Conservation (phyloP, 2,329 filamentous ascomycete species). For the Diaporthe sp. region DNA sequence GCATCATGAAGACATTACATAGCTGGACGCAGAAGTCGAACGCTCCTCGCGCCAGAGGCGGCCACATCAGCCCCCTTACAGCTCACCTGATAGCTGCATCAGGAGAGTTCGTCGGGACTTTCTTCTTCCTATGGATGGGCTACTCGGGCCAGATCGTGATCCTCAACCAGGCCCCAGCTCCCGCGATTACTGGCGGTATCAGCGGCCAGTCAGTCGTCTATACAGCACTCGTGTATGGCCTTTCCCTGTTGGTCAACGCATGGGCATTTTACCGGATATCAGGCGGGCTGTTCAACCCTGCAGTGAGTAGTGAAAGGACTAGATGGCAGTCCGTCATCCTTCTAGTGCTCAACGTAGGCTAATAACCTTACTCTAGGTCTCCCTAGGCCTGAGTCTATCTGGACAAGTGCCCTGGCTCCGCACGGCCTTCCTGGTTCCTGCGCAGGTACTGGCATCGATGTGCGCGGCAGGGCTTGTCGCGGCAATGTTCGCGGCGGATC, state of each 20-base stretch:
- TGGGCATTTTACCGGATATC: conserved; percentile 66
- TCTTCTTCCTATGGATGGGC: conserved; percentile 59
- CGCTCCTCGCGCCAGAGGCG: neutral
- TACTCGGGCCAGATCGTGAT: conserved; percentile 54
- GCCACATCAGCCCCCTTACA: conserved; percentile 25
- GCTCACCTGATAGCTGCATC: conserved; percentile 40
- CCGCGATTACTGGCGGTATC: conserved; percentile 12
- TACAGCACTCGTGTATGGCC: conserved; percentile 57
- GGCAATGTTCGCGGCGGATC: conserved; percentile 59
- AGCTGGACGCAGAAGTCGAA: no score
- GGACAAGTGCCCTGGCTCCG: conserved; percentile 63
- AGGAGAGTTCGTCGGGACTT: conserved; percentile 60
- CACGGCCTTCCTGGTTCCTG: conserved; percentile 60
- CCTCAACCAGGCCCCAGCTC: conserved; percentile 41
- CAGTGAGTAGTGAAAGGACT: conserved; percentile 49
- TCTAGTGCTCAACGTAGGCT: neutral
- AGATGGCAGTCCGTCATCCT: neutral
- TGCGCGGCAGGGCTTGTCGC: conserved; percentile 68
- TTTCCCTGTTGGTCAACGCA: conserved; percentile 61
- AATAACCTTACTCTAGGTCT: conserved; percentile 50
- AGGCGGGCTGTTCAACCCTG: conserved; percentile 58
- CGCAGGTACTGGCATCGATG: conserved; percentile 68
- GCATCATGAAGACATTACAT: neutral
- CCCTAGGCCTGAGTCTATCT: conserved; percentile 65
- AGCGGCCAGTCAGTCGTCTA: conserved; percentile 49